phyloP scores from a whole-genome alignment of 1,139 yeast genomes.

The Debaryomyces psychrophilus region DNA sequence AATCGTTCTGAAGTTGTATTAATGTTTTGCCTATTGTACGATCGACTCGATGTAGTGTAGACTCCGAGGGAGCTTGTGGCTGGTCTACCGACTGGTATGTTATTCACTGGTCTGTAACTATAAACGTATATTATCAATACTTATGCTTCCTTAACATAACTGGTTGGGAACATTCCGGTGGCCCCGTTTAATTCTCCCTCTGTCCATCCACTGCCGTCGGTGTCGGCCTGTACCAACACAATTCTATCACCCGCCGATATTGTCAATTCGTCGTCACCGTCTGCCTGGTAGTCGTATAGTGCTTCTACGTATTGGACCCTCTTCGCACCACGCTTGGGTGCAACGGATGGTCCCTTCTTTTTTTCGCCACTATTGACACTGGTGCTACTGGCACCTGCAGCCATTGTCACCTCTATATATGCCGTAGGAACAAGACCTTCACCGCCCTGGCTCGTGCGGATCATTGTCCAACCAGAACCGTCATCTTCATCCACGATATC shows the following conservation, averaged over 20 bases:
- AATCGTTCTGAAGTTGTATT: conserved; percentile 14
- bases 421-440: conserved; percentile 87
- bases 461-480: conserved; percentile 94
- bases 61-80: background rate
- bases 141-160: conserved; percentile 56
- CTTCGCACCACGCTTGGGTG: conserved; percentile 80
- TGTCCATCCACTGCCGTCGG: conserved; percentile 96
- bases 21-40: conserved; percentile 7
- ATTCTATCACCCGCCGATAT: conserved; percentile 76
- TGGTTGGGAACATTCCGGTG: conserved; percentile 80
- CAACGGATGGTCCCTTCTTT: conserved; percentile 75
- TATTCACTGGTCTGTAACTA: background rate
- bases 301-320: conserved; percentile 70
- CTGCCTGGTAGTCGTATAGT: conserved; percentile 76
- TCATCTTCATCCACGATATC: conserved; percentile 69
- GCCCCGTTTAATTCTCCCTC: conserved; percentile 80
- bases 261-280: conserved; percentile 79
- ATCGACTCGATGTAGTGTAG: background rate
- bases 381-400: conserved; percentile 10
- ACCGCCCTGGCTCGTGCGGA: conserved; percentile 38
- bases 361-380: conserved; percentile 27
- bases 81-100: background rate
- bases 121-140: background rate
- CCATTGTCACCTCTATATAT: conserved; percentile 59
- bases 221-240: conserved; percentile 64